Evolutionary conservation across 1,139 yeast species (phyloP).

Genomic region (Pichia sp.): DNA sequence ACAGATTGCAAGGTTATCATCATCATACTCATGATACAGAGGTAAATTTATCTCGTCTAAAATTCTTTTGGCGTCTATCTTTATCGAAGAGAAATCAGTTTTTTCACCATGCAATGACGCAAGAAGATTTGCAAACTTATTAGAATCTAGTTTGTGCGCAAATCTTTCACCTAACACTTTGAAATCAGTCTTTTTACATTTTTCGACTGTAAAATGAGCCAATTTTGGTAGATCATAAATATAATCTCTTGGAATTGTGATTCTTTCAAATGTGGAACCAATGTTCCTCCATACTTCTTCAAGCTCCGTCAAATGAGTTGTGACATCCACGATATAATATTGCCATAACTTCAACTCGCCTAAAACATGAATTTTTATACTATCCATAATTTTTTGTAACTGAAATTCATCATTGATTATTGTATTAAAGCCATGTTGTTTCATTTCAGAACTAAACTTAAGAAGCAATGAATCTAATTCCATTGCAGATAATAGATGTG

Average conservation of each 20-base stretch:
- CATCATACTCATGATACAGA: slow-evolving; percentile 68
- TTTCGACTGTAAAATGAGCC: slow-evolving; percentile 36
- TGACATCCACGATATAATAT: slow-evolving; percentile 64
- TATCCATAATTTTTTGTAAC: slow-evolving; percentile 53
- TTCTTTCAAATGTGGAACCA: slow-evolving; percentile 1
- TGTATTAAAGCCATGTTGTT: slow-evolving; percentile 51
- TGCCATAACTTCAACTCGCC: slow-evolving; percentile 75
- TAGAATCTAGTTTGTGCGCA: slow-evolving; percentile 47
- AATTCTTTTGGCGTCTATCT: slow-evolving; percentile 42
- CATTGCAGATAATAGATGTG: slow-evolving; percentile 77
- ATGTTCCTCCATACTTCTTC: slow-evolving; percentile 27
- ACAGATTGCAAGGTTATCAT: slow-evolving; percentile 56
- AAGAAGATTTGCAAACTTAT: slow-evolving; percentile 42
- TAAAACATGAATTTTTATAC: slow-evolving; percentile 60
- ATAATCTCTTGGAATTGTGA: slow-evolving; percentile 33
- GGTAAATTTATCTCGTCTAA: slow-evolving; percentile 73
- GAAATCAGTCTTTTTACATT: slow-evolving; percentile 36
- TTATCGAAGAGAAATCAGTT: slow-evolving; percentile 28
- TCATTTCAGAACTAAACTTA: slow-evolving; percentile 53
- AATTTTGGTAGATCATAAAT: slow-evolving; percentile 39
- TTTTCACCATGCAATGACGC: slow-evolving; percentile 31
- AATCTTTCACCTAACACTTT: slow-evolving; percentile 37
- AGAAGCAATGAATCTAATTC: slow-evolving; percentile 68
- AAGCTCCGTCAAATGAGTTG: slow-evolving; percentile 31
- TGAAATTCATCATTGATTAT: slow-evolving; percentile 44